A percentile compares a stretch with the other conserved stretches of the same genome.
These are phyloP conservation scores for Colletotrichum brevisporum DNA, from an alignment of 2,329 filamentous ascomycete species.

Conservation along the genomic window DNA sequence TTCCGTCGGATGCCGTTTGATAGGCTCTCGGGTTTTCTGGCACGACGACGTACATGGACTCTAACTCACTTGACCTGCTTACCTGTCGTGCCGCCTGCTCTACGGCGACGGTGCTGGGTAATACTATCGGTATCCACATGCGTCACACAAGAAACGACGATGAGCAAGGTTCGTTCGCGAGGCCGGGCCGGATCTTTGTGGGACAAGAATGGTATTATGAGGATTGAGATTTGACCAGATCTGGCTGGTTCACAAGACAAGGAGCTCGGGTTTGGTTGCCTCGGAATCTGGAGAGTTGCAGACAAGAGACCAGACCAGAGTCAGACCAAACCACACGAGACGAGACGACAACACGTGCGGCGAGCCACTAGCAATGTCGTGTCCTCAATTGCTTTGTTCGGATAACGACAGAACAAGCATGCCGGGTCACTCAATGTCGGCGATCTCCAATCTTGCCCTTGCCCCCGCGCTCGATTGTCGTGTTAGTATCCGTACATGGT, in stretches of 20 bases:
- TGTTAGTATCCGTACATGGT: neutral
- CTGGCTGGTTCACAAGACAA: slow-evolving; percentile 11
- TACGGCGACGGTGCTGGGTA: slow-evolving; percentile 14
- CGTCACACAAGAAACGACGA: neutral
- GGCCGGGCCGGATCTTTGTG: neutral
- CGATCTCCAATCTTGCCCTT: slow-evolving; percentile 46
- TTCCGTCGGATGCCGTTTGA: slow-evolving; percentile 26
- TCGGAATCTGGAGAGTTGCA: slow-evolving; percentile 9
- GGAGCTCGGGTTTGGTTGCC: slow-evolving; percentile 12
- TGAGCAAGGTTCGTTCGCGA: neutral
- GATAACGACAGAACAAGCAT: slow-evolving; percentile 56
- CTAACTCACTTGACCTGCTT: slow-evolving; percentile 49
- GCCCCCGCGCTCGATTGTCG: slow-evolving; percentile 19
- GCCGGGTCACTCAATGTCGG: slow-evolving; percentile 43
- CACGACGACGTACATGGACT: slow-evolving; percentile 46
- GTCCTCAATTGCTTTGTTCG: slow-evolving; percentile 50
- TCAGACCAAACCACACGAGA: too few species aligned
- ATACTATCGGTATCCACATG: neutral
- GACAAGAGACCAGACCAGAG: slow-evolving; percentile 3
- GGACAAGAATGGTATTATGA: slow-evolving; percentile 23
- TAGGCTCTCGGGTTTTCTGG: slow-evolving; percentile 41
- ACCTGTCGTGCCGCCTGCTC: slow-evolving; percentile 9
- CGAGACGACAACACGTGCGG: slow-evolving; percentile 23
- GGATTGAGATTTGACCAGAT: slow-evolving; percentile 18
- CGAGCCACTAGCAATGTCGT: neutral